These are phyloP conservation scores for Begonia peltatifolia DNA, from an alignment of 306 rosid species.

Conservation along the genomic window DNA sequence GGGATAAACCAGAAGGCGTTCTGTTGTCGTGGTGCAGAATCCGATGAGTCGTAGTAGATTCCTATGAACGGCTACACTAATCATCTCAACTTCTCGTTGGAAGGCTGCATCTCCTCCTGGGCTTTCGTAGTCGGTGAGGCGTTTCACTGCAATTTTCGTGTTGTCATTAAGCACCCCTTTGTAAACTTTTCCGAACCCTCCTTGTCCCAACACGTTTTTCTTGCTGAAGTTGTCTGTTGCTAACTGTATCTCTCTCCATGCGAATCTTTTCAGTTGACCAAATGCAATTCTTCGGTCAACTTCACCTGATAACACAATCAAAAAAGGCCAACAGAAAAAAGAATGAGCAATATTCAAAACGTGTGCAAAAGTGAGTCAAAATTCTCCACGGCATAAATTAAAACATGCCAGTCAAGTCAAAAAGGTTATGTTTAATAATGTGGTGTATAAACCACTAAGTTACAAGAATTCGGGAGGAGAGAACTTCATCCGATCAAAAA, in stretches of 20 bases:
- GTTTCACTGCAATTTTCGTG: slow-evolving; percentile 90
- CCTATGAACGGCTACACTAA: slow-evolving; percentile 91
- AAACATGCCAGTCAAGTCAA: too few relatives aligned
- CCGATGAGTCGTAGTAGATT: slow-evolving; percentile 83
- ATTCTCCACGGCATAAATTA: too few relatives aligned
- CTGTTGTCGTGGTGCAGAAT: slow-evolving; percentile 86
- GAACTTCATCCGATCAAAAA: too few relatives aligned
- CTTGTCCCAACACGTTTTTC: slow-evolving; percentile 90
- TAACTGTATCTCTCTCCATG: slow-evolving; percentile 85
- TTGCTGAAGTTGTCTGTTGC: slow-evolving; percentile 89
- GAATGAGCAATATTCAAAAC: neutral
- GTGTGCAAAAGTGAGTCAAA: too few relatives aligned
- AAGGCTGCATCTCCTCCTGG: slow-evolving; percentile 98
- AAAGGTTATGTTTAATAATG: too few relatives aligned
- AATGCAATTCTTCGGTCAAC: slow-evolving; percentile 93
- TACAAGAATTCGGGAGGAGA: too few relatives aligned
- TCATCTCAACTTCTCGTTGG: slow-evolving; percentile 99
- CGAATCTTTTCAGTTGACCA: slow-evolving; percentile 82
- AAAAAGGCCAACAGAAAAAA: neutral
- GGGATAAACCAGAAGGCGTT: slow-evolving; percentile 91
- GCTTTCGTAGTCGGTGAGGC: slow-evolving; percentile 84
- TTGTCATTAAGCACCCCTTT: slow-evolving; percentile 83
- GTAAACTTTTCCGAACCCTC: slow-evolving; percentile 98
- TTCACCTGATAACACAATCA: slow-evolving; percentile 50
- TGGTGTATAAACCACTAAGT: too few relatives aligned